Evolutionary conservation across 1,284 basidiomycete species (phyloP), one percentile per base, ranked within the genome.

Genomic region (Naganishia liquefaciens): DNA sequence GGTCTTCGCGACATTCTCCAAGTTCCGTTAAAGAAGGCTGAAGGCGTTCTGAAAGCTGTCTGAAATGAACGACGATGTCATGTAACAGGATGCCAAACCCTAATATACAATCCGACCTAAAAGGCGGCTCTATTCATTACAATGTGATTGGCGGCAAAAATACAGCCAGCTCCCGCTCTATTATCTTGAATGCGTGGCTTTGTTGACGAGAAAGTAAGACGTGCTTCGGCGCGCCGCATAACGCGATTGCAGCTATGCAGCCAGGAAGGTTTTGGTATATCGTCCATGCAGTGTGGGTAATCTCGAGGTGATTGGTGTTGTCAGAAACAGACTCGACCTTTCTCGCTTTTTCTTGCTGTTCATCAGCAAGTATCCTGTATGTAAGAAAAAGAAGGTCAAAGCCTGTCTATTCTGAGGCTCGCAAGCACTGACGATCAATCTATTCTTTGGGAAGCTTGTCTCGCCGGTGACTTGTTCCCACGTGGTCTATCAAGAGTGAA

Each of bases 381-480:
- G 33, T 13, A 5, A 37, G 33, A 9, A 37, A 37, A 9, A 7
- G 33, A 10, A 7, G 6, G 6, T 37, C 33, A 13, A 37, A 10
- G 13, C 2, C 33, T 37, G 13, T n/a, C 13, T 6, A 43, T 3
- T 25, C 19, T 21, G 27, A 7, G 2, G 21, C 1, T 21, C 43
- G 25, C 2, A 30, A 25, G 11, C n/a, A 61, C 64, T 11, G 25
- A 66, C 65, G 27, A 62, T 54, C 49, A 66, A 50, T 63, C 54
- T 54, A 49, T 67, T 67, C 44, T 67, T 67, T 17, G 66, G 66
- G 51, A 61, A 64, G 15, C 55, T 57, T 21, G 46, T 30, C 23
- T 54, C 61, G 13, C 42, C 55, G 11, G 66, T 68, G 42, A 68
- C 64, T 47, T 70, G 65, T 17, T 65, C 67, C 58, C 65, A 70